Evolutionary conservation across 2,329 filamentous ascomycete species (phyloP), one percentile per base, ranked within the genome.

Genomic region (Paecilomyces sp.): DNA sequence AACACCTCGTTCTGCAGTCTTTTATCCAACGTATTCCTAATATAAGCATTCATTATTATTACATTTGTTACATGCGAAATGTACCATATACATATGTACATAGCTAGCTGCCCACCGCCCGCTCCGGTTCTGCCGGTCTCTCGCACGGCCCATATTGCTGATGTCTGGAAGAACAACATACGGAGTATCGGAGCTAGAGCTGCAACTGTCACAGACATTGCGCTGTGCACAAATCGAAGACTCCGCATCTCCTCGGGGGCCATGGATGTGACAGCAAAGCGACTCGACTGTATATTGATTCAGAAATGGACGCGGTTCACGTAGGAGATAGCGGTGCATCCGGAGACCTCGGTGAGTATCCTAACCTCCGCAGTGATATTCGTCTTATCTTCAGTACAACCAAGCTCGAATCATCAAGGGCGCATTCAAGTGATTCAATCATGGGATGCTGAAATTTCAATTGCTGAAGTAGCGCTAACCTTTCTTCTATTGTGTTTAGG

Each of bases 211-310:
- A 47, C 13, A 54, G 62, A 60, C 61, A 57, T 58, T 63, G 56
- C 60, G 56, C 41, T 62, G 55, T 47, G 15, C 22, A 18, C 57
- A 30, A 54, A 30, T 33, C 34, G 41, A 41, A 57, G 18, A 7
- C 24, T 58, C 33, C 25, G 3, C 18, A 18, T 36, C 12, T 31
- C 22, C 18, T 24, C 25, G 30, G 30, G 31, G 62, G 63, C 56
- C 62, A 66, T 66, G 63, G 60, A 63, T 59, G 54, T 56, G 34
- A 34, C 53, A 30, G 24, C 22, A 58, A 47, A 47, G 41, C n/a
- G 41, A 30, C 31, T 57, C 55, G 28, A 15, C 34, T 15, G 33
- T 55, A 58, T 54, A 54, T 61, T 24, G 50, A 24, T 22, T 51
- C 22, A 25, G 58, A 50, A 25, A 58, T 62, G 60, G 59, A 58